A percentile compares a stretch with the other conserved stretches of the same genome.
Conservation (phyloP, 2,329 filamentous ascomycete species). For the Lachnellula cervina region DNA sequence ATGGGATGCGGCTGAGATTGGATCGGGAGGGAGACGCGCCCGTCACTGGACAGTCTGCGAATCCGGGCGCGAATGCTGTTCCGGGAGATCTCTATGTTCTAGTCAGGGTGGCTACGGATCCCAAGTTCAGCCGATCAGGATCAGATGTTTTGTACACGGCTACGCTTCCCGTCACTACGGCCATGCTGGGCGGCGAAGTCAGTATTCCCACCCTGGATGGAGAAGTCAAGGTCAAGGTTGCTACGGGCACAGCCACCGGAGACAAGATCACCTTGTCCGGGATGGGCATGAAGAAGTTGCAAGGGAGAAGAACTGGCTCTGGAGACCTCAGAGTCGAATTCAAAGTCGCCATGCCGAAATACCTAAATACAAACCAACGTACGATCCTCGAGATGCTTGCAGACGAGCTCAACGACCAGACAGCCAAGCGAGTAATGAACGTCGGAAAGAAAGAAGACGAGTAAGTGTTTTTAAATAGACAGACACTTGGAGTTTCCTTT, state of each 20-base stretch:
- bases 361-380: conserved; percentile 82
- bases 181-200: conserved; percentile 85
- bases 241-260: conserved; percentile 85
- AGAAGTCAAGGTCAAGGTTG: conserved; percentile 83
- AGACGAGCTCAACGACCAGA: conserved; percentile 92
- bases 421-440: conserved; percentile 89
- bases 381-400: conserved; percentile 93
- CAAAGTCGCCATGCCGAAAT: conserved; percentile 93
- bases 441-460: conserved; percentile 44
- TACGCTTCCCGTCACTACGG: conserved; percentile 85
- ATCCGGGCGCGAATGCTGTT: conserved; percentile 58
- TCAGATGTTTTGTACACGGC: conserved; percentile 92
- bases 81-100: conserved; percentile 88
- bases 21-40: conserved; percentile 84
- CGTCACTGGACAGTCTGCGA: conserved; percentile 63
- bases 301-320: conserved; percentile 57
- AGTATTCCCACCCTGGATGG: conserved; percentile 86
- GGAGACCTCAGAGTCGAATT: conserved; percentile 94
- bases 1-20: conserved; percentile 87
- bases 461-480: conserved; percentile 42
- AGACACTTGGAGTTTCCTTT: conserved; percentile 3
- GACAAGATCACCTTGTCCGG: conserved; percentile 85
- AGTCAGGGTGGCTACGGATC: conserved; percentile 82
- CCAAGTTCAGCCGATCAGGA: conserved; percentile 81
- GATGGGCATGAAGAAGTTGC: conserved; percentile 89